A percentile compares a stretch with the other conserved stretches of the same genome.
Conservation (phyloP, 768 basidiomycete genomes). For the Neoboletus brunneissimus region DNA sequence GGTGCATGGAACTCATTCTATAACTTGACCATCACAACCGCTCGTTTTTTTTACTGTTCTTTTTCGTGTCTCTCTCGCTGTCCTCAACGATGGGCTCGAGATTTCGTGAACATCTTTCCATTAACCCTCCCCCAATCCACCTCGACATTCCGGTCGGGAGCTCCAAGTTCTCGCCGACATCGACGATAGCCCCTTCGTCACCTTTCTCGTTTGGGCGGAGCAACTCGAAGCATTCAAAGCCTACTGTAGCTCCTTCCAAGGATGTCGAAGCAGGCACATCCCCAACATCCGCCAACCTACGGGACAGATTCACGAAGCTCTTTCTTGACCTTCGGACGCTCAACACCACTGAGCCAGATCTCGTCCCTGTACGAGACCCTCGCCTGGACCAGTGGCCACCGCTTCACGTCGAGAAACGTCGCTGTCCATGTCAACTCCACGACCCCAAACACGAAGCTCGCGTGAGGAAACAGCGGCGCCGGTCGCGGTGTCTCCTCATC, state of each 20-base stretch:
- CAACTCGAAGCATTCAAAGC: conserved; percentile 6
- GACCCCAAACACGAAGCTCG: conserved; percentile 20
- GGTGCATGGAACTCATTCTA: background rate
- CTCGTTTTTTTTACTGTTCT: conserved; percentile 8
- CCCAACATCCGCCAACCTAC: conserved; percentile 21
- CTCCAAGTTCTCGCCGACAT: conserved; percentile 47
- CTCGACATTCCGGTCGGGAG: conserved; percentile 23
- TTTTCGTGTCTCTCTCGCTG: background rate
- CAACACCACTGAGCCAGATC: conserved; percentile 23
- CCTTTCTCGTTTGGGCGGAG: conserved; percentile 25
- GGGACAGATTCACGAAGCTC: conserved; percentile 36
- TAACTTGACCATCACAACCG: conserved; percentile 6
- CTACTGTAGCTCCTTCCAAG: background rate
- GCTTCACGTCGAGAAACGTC: conserved; percentile 38
- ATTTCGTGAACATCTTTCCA: conserved; percentile 32
- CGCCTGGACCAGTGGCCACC: conserved; percentile 36
- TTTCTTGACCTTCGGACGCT: conserved; percentile 37
- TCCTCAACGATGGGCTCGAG: conserved; percentile 25
- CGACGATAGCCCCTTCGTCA: conserved; percentile 32
- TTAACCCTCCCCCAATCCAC: conserved; percentile 12
- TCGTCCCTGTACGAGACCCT: conserved; percentile 24
- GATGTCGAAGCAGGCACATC: conserved; percentile 29
- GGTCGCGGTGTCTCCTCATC: conserved; percentile 30
- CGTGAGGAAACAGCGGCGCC: conserved; percentile 30
- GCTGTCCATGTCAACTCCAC: conserved; percentile 21